A percentile compares a stretch with the other conserved stretches of the same genome.
Conservation (phyloP, 768 basidiomycete genomes). For the Agrocybe praecox region DNA sequence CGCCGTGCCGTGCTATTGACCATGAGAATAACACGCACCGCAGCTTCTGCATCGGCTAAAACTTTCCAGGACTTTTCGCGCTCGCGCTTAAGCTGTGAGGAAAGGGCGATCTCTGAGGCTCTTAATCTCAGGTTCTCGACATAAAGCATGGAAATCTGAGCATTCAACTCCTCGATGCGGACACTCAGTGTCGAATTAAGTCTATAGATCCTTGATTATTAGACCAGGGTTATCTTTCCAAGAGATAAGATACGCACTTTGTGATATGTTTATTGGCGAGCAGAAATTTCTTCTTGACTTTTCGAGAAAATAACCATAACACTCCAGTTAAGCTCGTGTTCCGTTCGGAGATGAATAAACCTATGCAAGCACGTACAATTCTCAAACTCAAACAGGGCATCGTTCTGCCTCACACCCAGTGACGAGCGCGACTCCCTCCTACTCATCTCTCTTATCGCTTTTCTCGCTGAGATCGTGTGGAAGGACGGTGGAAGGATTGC, state of each 20-base stretch:
- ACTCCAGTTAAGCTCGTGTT: conserved; percentile 31
- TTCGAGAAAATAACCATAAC: conserved; percentile 20
- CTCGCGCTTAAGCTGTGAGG: conserved; percentile 78
- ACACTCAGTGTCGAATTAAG: conserved; percentile 86
- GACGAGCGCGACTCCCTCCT: conserved; percentile 68
- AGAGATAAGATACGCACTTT: conserved; percentile 63
- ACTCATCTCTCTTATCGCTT: conserved; percentile 36
- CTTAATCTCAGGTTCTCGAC: conserved; percentile 83
- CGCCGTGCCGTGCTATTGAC: conserved; percentile 3
- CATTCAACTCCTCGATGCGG: conserved; percentile 82
- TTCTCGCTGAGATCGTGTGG: neutral
- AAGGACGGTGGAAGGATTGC: neutral
- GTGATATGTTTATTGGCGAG: conserved; percentile 92
- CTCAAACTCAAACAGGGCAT: conserved; percentile 83
- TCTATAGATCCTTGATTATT: conserved; percentile 34
- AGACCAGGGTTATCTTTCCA: conserved; percentile 41
- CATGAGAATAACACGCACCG: conserved; percentile 44
- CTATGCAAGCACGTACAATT: conserved; percentile 58
- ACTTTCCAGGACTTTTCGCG: conserved; percentile 75
- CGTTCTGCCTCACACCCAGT: conserved; percentile 68
- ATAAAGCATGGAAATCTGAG: conserved; percentile 80
- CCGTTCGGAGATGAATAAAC: conserved; percentile 5
- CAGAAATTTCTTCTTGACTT: conserved; percentile 92
- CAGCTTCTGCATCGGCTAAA: conserved; percentile 72
- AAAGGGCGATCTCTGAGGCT: conserved; percentile 77